These are phyloP conservation scores for Sonneratia caseolaris DNA, from an alignment of 345 rosid genomes.

Conservation along the genomic window DNA sequence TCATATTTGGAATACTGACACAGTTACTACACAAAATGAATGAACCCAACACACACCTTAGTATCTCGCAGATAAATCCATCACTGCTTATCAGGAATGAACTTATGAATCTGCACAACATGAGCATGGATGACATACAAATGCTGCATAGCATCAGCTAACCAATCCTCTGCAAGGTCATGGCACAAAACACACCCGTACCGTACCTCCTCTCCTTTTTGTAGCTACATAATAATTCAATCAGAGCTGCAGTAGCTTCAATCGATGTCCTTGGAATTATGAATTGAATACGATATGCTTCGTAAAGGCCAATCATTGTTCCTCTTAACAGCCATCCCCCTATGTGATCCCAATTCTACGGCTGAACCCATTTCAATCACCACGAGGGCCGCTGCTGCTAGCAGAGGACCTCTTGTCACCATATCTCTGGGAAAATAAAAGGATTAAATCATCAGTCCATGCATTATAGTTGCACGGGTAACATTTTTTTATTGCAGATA, in stretches of 20 bases:
- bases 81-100: neutral
- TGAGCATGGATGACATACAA: neutral
- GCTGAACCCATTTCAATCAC: conserved; percentile 27
- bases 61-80: neutral
- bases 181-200: neutral
- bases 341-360: neutral
- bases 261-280: conserved; percentile 15
- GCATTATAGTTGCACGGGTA: neutral
- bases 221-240: neutral
- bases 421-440: conserved; percentile 23
- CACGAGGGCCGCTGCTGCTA: conserved; percentile 48
- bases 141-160: neutral
- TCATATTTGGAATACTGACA: neutral
- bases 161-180: neutral
- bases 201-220: neutral
- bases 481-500: neutral
- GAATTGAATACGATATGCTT: conserved; percentile 21
- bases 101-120: neutral
- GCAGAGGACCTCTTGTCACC: conserved; percentile 47
- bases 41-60: neutral
- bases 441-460: neutral
- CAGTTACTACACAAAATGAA: neutral
- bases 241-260: conserved; percentile 4
- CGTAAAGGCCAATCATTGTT: neutral
- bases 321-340: neutral